Evolutionary conservation across 495 filamentous ascomycete species (phyloP).

Genomic region (Talaromyces nanjingensis): DNA sequence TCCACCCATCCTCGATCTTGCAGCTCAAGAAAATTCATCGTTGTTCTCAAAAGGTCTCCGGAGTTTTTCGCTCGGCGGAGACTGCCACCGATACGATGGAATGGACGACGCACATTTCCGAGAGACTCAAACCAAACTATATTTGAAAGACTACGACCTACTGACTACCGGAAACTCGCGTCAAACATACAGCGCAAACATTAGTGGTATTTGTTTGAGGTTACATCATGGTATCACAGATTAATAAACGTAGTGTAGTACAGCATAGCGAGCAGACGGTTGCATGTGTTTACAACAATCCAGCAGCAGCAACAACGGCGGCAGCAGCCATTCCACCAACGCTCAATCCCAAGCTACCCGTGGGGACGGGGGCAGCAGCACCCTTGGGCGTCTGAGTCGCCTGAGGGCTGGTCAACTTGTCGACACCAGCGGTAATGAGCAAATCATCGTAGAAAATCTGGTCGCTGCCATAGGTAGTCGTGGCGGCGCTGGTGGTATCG

Average conservation of each 20-base stretch:
- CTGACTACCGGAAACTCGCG: no score
- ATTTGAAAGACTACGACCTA: no score
- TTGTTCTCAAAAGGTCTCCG: no score
- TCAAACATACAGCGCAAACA: neutral
- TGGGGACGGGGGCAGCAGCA: neutral
- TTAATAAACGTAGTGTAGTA: neutral
- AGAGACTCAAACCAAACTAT: neutral
- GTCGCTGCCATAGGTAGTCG: neutral
- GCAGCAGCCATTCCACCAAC: neutral
- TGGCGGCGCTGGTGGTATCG: neutral
- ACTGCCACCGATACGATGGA: neutral
- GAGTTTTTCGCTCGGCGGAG: neutral
- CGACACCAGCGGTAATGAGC: neutral
- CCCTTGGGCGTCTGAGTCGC: neutral
- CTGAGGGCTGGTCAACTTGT: neutral
- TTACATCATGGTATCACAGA: neutral
- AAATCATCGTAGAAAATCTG: neutral
- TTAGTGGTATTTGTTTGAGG: neutral
- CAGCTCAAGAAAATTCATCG: no score
- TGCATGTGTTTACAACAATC: neutral
- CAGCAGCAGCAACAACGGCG: conserved; percentile 1
- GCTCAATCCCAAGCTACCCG: neutral
- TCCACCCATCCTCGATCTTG: no score
- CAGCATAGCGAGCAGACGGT: neutral
- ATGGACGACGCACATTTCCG: neutral